phyloP scores from a whole-genome alignment of 1,284 basidiomycete species.

The Pyrrhoderma noxium region DNA sequence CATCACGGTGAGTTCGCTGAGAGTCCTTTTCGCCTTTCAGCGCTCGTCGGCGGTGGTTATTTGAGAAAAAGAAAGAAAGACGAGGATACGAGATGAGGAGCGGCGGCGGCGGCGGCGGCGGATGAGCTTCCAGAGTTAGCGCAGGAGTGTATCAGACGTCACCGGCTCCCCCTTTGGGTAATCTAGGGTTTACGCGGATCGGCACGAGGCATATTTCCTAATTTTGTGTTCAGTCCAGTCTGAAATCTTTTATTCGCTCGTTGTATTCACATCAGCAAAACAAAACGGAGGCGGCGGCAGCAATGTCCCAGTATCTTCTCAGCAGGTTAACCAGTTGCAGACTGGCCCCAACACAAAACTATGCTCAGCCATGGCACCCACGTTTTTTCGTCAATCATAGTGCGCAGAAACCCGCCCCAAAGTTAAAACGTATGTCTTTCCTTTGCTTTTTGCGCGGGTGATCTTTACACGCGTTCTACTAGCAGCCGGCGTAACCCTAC shows the following conservation, averaged over 20 bases:
- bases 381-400: slow-evolving; percentile 17
- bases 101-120: too few relatives aligned
- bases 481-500: slow-evolving; percentile 38
- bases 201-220: not conserved
- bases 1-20: not conserved
- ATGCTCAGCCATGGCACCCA: too few relatives aligned
- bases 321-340: slow-evolving; percentile 9
- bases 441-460: not conserved
- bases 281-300: too few relatives aligned
- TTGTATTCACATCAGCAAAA: not conserved
- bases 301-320: slow-evolving; percentile 5
- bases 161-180: too few relatives aligned
- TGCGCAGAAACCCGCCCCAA: slow-evolving; percentile 11
- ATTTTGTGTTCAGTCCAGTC: not conserved
- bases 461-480: too few relatives aligned
- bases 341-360: not conserved
- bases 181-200: too few relatives aligned
- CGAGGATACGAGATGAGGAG: too few relatives aligned
- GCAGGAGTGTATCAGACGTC: not conserved
- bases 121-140: not conserved
- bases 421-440: slow-evolving; percentile 10
- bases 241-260: not conserved
- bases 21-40: too few relatives aligned
- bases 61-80: too few relatives aligned
- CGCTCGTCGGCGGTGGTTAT: too few relatives aligned